phyloP scores from a whole-genome alignment of 768 basidiomycete species.

The Cytidiella melzeri region DNA sequence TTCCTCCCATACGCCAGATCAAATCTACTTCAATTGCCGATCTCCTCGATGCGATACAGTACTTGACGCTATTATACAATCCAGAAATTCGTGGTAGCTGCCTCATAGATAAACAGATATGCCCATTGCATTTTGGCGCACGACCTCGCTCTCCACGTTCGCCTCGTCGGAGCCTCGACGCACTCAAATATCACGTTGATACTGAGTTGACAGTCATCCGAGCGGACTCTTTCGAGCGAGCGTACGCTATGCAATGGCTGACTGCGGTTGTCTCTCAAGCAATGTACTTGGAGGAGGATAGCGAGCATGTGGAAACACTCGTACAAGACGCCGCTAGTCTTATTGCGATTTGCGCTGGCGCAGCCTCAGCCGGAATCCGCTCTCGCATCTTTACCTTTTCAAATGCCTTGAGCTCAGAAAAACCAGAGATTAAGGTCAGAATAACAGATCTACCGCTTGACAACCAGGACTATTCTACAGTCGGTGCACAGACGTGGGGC shows the following conservation, averaged over 20 bases:
- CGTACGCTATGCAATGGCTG: slow-evolving; percentile 69
- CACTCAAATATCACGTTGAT: neutral
- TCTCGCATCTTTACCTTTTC: slow-evolving; percentile 46
- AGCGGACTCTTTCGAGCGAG: slow-evolving; percentile 62
- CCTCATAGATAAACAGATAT: slow-evolving; percentile 24
- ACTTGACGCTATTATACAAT: slow-evolving; percentile 49
- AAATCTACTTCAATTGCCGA: slow-evolving; percentile 27
- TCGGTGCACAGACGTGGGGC: slow-evolving; percentile 89
- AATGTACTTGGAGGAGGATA: slow-evolving; percentile 1
- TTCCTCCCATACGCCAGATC: slow-evolving; percentile 49
- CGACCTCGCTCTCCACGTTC: neutral
- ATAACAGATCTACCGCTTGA: slow-evolving; percentile 67
- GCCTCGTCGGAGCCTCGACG: neutral
- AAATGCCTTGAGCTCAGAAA: neutral
- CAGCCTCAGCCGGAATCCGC: slow-evolving; percentile 56
- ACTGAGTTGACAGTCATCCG: slow-evolving; percentile 30
- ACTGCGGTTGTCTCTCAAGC: slow-evolving; percentile 45
- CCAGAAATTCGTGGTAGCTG: slow-evolving; percentile 59
- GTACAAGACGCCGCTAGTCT: slow-evolving; percentile 52
- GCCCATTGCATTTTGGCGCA: neutral
- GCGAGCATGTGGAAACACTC: slow-evolving; percentile 28
- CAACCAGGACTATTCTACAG: slow-evolving; percentile 61
- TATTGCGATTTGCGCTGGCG: slow-evolving; percentile 56
- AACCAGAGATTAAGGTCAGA: slow-evolving; percentile 29
- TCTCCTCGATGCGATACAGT: slow-evolving; percentile 40